A percentile compares a stretch with the other conserved stretches of the same genome.
Evolutionary conservation across 371 early-diverging fungal species (phyloP).

Genomic region (Dentiscutata heterogama): DNA sequence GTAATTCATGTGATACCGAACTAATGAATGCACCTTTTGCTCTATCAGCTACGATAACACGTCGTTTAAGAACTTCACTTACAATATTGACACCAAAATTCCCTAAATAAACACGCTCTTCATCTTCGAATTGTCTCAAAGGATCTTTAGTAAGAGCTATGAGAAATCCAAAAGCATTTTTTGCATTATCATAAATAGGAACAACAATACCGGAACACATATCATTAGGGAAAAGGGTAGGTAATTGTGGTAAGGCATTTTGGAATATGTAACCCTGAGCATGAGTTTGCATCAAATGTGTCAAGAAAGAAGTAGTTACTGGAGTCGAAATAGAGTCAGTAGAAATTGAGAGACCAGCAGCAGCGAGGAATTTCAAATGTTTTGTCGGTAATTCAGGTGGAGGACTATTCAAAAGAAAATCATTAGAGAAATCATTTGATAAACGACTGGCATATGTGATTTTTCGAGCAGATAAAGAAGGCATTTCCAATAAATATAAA

Average conservation of each 20-base stretch:
- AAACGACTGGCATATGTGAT: not conserved
- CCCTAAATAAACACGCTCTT: conserved; percentile 55
- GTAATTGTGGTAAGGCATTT: conserved; percentile 50
- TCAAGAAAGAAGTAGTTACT: conserved; percentile 3
- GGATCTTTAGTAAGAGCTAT: conserved; percentile 49
- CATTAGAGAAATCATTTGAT: conserved; percentile 7
- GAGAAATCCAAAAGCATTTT: conserved; percentile 48
- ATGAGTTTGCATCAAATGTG: conserved; percentile 19
- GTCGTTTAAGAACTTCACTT: conserved; percentile 55
- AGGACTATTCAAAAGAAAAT: conserved; percentile 38
- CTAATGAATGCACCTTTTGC: conserved; percentile 57
- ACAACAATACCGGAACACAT: conserved; percentile 53
- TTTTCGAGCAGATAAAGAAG: conserved; percentile 17
- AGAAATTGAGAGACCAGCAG: conserved; percentile 50
- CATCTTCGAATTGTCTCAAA: conserved; percentile 52
- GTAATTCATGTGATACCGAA: conserved; percentile 56
- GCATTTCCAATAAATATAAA: conserved; percentile 55
- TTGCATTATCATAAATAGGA: conserved; percentile 47
- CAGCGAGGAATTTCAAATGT: conserved; percentile 52
- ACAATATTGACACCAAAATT: conserved; percentile 57
- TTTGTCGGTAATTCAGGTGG: conserved; percentile 48
- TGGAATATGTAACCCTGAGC: conserved; percentile 51
- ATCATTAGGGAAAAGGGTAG: conserved; percentile 42
- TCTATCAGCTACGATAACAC: conserved; percentile 56
- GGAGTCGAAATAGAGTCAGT: conserved; percentile 49